Evolutionary conservation across 805 yeast species (phyloP).

Genomic region (Ascoidea rubescens): DNA sequence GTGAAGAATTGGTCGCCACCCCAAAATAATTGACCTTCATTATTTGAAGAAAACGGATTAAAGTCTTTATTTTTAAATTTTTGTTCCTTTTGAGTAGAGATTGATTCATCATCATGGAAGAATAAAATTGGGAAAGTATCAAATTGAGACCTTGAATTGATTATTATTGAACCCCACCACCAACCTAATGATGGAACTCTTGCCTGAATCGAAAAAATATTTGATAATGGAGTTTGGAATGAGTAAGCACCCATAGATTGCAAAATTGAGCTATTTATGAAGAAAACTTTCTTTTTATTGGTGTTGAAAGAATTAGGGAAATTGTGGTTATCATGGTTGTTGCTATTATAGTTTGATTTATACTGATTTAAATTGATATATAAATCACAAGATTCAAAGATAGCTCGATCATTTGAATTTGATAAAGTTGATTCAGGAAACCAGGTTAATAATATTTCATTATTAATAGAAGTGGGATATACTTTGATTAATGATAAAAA

Average conservation of each 20-base stretch:
- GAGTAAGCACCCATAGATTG: slow-evolving; percentile 35
- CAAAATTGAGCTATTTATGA: slow-evolving; percentile 4
- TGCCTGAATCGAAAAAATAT: slow-evolving; percentile 66
- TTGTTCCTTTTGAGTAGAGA: slow-evolving; percentile 55
- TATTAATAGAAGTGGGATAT: slow-evolving; percentile 34
- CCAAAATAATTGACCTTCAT: slow-evolving; percentile 54
- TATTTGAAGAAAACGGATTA: slow-evolving; percentile 48
- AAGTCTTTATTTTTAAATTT: slow-evolving; percentile 47
- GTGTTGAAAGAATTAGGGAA: neutral
- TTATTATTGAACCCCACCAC: slow-evolving; percentile 83
- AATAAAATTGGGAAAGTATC: slow-evolving; percentile 66
- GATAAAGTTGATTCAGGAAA: slow-evolving; percentile 38
- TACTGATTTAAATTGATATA: slow-evolving; percentile 4
- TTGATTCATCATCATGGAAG: slow-evolving; percentile 83
- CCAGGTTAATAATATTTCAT: slow-evolving; percentile 52
- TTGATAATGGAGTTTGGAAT: slow-evolving; percentile 46
- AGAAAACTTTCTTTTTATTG: neutral
- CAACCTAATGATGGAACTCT: slow-evolving; percentile 75
- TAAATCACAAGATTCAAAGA: slow-evolving; percentile 22
- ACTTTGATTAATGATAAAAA: slow-evolving; percentile 44
- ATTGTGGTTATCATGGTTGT: neutral
- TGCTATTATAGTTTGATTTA: neutral
- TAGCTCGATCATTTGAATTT: slow-evolving; percentile 14
- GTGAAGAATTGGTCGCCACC: slow-evolving; percentile 76
- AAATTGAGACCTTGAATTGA: slow-evolving; percentile 39